Evolutionary conservation across 2,329 filamentous ascomycete species (phyloP).

Genomic region (Stenocarpella maydis): DNA sequence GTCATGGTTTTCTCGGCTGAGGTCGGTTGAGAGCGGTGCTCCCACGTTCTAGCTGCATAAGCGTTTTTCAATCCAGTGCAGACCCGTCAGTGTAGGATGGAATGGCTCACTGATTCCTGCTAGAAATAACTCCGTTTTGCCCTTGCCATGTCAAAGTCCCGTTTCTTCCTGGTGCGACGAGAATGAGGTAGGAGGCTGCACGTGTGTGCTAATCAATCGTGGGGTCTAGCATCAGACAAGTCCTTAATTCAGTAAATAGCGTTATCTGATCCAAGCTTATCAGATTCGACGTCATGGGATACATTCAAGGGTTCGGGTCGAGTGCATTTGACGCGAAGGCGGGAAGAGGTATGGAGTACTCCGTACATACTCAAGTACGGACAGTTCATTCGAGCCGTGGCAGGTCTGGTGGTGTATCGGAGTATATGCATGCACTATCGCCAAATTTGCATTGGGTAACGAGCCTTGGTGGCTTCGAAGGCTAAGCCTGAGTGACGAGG

Average conservation of each 20-base stretch:
- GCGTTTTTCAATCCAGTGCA: neutral
- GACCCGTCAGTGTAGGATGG: neutral
- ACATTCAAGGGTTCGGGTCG: neutral
- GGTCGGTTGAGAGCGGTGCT: neutral
- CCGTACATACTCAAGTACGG: no score
- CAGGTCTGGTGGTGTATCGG: no score
- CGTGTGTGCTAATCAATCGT: neutral
- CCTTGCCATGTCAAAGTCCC: neutral
- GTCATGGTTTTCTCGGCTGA: conserved; percentile 14
- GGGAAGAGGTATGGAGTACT: no score
- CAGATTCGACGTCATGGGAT: neutral
- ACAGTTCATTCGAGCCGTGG: neutral
- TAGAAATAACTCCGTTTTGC: no score
- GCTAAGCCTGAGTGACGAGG: no score
- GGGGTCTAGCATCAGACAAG: no score
- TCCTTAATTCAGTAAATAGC: neutral
- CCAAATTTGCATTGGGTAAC: no score
- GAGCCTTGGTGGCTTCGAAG: no score
- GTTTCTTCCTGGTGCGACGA: neutral
- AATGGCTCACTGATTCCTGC: neutral
- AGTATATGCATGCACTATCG: no score
- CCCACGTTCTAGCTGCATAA: neutral
- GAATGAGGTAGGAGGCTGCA: neutral
- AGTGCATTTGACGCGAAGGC: no score
- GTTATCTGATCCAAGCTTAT: conserved; percentile 16